phyloP scores from a whole-genome alignment of 208 protist species.

The Acanthamoeba divionensis region DNA sequence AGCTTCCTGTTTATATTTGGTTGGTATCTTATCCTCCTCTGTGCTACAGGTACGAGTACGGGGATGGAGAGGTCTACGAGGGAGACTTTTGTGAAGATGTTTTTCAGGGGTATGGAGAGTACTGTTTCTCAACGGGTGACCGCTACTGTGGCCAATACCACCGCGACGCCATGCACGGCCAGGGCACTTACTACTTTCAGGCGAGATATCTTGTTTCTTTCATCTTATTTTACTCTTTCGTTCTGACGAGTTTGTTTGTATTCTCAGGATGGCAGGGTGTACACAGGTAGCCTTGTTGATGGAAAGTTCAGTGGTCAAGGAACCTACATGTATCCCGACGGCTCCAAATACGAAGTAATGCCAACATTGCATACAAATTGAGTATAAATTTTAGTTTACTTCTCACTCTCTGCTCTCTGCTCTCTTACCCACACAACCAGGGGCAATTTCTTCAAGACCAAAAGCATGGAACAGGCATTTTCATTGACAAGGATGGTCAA shows the following conservation, averaged over 20 bases:
- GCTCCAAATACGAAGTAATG: background rate
- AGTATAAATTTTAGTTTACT: background rate
- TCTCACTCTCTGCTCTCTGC: background rate
- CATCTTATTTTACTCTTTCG: background rate
- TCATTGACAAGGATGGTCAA: background rate
- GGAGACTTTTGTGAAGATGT: constrained; percentile 1
- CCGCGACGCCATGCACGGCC: constrained; percentile 10
- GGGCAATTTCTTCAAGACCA: background rate
- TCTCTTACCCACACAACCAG: too few species aligned
- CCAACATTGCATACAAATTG: background rate
- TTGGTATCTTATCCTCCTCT: too few species aligned
- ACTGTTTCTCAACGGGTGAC: background rate
- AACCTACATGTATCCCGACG: background rate
- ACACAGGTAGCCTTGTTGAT: background rate
- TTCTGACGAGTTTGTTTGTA: background rate
- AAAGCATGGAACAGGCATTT: background rate
- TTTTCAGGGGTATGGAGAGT: constrained; percentile 26
- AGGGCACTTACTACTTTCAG: background rate
- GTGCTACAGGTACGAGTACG: too few species aligned
- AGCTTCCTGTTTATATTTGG: too few species aligned
- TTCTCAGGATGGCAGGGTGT: background rate
- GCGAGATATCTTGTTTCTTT: background rate
- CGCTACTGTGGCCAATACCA: constrained; percentile 17
- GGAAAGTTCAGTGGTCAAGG: background rate
- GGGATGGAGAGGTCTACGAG: constrained; percentile 21